phyloP scores from a whole-genome alignment of 2,329 filamentous ascomycete species.

The Colletotrichum sp. region DNA sequence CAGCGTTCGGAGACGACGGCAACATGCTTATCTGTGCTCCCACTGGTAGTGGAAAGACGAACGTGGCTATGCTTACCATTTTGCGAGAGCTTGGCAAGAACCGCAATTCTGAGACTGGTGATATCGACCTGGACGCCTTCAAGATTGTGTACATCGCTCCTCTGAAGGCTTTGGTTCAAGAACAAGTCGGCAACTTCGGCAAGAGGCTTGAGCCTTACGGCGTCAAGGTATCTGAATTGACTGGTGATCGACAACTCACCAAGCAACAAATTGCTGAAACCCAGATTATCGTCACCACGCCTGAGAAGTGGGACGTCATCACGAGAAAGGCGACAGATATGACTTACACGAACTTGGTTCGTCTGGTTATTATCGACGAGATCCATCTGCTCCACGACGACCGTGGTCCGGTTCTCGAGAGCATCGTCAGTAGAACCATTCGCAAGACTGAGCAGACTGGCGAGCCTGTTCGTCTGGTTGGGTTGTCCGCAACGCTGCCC shows the following conservation, averaged over 20 bases:
- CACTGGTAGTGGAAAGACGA: constrained; percentile 97
- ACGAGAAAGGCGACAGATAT: constrained; percentile 96
- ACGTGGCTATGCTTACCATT: constrained; percentile 97
- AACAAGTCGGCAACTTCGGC: constrained; percentile 97
- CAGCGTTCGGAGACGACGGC: constrained; percentile 90
- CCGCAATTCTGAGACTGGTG: constrained; percentile 85
- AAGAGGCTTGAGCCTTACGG: constrained; percentile 89
- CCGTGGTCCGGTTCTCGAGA: constrained; percentile 94
- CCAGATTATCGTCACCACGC: constrained; percentile 96
- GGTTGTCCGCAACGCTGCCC: constrained; percentile 91
- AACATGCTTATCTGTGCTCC: constrained; percentile 98
- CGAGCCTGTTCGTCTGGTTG: constrained; percentile 88
- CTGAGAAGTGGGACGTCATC: constrained; percentile 99
- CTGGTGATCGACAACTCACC: constrained; percentile 95
- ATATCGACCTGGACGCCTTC: constrained; percentile 94
- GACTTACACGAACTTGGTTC: constrained; percentile 96
- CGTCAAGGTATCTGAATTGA: constrained; percentile 92
- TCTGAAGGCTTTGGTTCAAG: constrained; percentile 92
- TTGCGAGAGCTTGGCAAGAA: constrained; percentile 97
- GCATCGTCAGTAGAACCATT: constrained; percentile 94
- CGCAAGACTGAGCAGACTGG: constrained; percentile 93
- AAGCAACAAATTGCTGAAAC: constrained; percentile 99
- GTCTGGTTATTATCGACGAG: constrained; percentile 95
- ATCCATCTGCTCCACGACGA: constrained; percentile 98
- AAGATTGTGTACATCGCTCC: constrained; percentile 99